Evolutionary conservation across 2,329 filamentous ascomycete genomes (phyloP), one percentile per base, ranked within the genome.

Genomic region (Nemania diffusa): DNA sequence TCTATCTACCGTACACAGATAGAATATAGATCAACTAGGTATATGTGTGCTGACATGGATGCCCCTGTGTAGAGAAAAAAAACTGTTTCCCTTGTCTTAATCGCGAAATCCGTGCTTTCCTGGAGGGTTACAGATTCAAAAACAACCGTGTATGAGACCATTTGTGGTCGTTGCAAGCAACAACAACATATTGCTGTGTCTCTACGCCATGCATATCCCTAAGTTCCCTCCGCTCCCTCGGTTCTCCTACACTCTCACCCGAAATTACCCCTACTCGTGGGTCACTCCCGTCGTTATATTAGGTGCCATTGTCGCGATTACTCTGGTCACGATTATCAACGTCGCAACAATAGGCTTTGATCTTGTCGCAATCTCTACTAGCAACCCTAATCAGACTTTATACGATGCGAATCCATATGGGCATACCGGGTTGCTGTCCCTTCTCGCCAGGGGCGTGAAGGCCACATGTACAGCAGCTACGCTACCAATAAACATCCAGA

Each of bases 211-310:
- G 48, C 27, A 5, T 4, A 20, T 20, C 15, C 15, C 40, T 44
- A 44, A 44, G 40, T 15, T 44, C 40, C 15, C 37, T 9, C 22
- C 15, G 46, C 24, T 51, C 37, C 37, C 46, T 46, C 32, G 52
- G 42, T 56, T 65, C 32, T 67, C 69, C 3, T 72, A 71, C 32
- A 59, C 55, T 17, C 20, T 69, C 13, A 69, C 58, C 3, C 57
- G 69, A 26, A 17, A 52, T 11, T 73, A 72, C 48, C 69, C 66
- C 0, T 73, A 69, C 44, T 57, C 40, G 26, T 73, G 72, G 72
- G 52, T 72, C 27, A 72, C 69, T 11, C 72, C 72, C 13, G 46
- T 69, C 2, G 68, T 63, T 1, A 26, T 64, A n/a, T 22, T 69
- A 11, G 69, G 69, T 1, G 67, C 52, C 3, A 52, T 72, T 29